Evolutionary conservation across 1,284 basidiomycete species (phyloP).

Genomic region (Pseudozyma pruni): DNA sequence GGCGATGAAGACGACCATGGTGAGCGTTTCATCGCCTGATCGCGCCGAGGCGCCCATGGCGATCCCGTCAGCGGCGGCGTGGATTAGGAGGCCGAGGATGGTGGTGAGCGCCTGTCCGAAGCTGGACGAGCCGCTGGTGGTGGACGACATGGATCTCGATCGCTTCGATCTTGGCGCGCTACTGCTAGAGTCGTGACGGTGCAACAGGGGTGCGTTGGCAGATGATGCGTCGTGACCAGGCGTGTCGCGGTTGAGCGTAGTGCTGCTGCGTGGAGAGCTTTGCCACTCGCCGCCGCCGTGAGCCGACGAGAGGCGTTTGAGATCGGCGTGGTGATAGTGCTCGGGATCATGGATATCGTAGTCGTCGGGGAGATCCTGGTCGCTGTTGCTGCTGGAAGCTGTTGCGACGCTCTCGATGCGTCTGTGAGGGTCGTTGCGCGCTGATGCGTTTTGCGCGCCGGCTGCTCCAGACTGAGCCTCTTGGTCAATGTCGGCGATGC

Average conservation of each 20-base stretch:
- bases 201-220: slow-evolving; percentile 21
- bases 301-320: slow-evolving; percentile 16
- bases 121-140: not conserved
- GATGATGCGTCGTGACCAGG: slow-evolving; percentile 11
- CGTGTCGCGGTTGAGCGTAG: slow-evolving; percentile 7
- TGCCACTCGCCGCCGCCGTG: slow-evolving; percentile 13
- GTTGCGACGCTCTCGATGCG: slow-evolving; percentile 27
- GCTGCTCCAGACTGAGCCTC: slow-evolving; percentile 16
- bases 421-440: slow-evolving; percentile 14
- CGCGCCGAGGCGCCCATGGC: slow-evolving; percentile 63
- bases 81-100: slow-evolving; percentile 61
- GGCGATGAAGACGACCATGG: slow-evolving; percentile 61
- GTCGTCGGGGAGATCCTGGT: slow-evolving; percentile 32
- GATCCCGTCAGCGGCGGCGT: slow-evolving; percentile 64
- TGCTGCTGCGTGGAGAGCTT: slow-evolving; percentile 24
- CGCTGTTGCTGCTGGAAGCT: slow-evolving; percentile 32
- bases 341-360: slow-evolving; percentile 31
- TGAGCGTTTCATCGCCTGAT: slow-evolving; percentile 53
- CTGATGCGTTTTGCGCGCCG: not conserved
- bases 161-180: slow-evolving; percentile 7
- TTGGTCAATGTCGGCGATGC: slow-evolving; percentile 17
- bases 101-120: slow-evolving; percentile 54
- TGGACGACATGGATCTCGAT: slow-evolving; percentile 14
- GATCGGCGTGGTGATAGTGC: slow-evolving; percentile 20
- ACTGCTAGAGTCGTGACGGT: slow-evolving; percentile 16